Evolutionary conservation across 768 basidiomycete species (phyloP).

Genomic region (Leccinellum luteum): DNA sequence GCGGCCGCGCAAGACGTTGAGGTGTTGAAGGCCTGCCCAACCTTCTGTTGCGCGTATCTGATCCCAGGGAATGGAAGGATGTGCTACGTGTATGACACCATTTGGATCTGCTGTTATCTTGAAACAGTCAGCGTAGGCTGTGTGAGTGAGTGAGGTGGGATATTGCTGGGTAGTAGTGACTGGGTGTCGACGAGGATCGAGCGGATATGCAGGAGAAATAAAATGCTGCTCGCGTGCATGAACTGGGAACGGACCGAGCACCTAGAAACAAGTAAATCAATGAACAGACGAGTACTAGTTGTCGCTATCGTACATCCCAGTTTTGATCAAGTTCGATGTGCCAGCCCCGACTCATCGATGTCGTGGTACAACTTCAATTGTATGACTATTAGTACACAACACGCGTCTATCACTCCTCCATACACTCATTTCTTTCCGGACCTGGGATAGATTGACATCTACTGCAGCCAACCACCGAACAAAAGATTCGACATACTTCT

Average conservation of each 20-base stretch:
- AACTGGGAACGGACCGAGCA: slow-evolving; percentile 81
- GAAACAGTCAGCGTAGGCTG: slow-evolving; percentile 56
- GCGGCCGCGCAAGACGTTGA: slow-evolving; percentile 63
- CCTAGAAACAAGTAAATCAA: slow-evolving; percentile 36
- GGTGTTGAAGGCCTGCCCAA: slow-evolving; percentile 85
- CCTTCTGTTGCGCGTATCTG: slow-evolving; percentile 74
- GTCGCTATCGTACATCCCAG: slow-evolving; percentile 28
- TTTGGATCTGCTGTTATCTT: slow-evolving; percentile 38
- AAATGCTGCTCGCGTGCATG: slow-evolving; percentile 83
- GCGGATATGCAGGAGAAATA: slow-evolving; percentile 73
- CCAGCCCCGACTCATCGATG: slow-evolving; percentile 17
- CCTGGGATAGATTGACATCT: slow-evolving; percentile 33
- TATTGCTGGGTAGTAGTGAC: slow-evolving; percentile 34
- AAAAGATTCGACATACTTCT: slow-evolving; percentile 61
- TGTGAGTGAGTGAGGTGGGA: slow-evolving; percentile 51
- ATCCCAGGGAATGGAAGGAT: slow-evolving; percentile 64
- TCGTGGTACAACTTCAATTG: slow-evolving; percentile 1
- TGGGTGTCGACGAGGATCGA: slow-evolving; percentile 36
- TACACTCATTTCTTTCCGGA: slow-evolving; percentile 65
- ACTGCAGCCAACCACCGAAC: slow-evolving; percentile 2
- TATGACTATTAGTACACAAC: no score
- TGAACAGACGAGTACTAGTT: background rate
- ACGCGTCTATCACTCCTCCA: background rate
- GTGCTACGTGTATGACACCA: slow-evolving; percentile 58
- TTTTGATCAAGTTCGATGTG: slow-evolving; percentile 22